phyloP scores from a whole-genome alignment of 2,329 filamentous ascomycete species.

The Trichoderma atroviride region DNA sequence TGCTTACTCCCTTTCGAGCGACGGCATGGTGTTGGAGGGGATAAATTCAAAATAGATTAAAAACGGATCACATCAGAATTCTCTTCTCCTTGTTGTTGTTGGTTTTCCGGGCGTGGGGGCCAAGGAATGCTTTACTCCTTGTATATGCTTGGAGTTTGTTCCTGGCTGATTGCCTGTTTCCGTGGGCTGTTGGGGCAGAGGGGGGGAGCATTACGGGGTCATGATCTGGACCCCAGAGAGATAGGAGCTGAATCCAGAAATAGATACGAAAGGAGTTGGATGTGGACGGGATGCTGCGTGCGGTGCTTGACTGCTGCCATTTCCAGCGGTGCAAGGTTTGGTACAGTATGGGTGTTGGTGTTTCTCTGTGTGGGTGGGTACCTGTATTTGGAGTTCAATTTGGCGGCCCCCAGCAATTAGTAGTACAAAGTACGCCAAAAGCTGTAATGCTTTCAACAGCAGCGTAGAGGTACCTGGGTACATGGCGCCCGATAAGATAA shows the following conservation, averaged over 20 bases:
- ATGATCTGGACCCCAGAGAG: background rate
- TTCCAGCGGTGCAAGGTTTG: background rate
- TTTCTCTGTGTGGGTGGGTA: background rate
- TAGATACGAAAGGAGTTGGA: background rate
- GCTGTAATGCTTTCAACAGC: background rate
- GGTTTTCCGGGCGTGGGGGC: constrained; percentile 8
- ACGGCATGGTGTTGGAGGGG: background rate
- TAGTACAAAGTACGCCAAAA: background rate
- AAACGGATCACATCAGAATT: background rate
- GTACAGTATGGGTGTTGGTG: background rate
- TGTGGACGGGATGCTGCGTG: background rate
- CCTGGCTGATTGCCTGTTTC: background rate
- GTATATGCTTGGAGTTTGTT: background rate
- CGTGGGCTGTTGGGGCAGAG: background rate
- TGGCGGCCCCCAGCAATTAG: background rate
- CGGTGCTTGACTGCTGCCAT: background rate
- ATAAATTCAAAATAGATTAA: constrained; percentile 16
- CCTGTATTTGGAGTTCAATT: background rate
- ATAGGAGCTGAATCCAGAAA: background rate
- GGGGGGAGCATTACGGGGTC: background rate
- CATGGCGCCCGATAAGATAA: constrained; percentile 12
- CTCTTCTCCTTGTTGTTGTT: background rate
- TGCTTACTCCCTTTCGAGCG: background rate
- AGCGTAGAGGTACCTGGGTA: background rate
- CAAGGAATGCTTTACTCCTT: background rate